Base-by-base conservation (phyloP, 371 early-diverging fungal species). In the Syncephalis fuscata region DNA sequence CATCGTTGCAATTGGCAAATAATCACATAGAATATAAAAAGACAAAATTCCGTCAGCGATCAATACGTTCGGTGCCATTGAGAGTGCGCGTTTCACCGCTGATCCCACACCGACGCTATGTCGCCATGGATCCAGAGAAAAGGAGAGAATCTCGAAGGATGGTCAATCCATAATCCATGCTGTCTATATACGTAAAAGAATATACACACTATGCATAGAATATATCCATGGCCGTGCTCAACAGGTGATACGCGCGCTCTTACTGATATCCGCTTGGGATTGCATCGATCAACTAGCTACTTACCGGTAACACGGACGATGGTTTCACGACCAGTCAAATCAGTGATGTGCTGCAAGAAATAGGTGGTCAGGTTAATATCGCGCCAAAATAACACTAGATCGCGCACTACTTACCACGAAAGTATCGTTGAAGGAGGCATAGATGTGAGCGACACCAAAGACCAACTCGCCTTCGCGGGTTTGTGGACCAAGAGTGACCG, bases 401-500 rank as follows among this genome's bases (percentile, higher is more conserved):
- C 50, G 11, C 46, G 52, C 53, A 37, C 79, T 26, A 26, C 49
- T 42, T 49, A 49, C 49, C 20, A 57, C 83, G 62, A 99, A 95
- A 62, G 99, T 99, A 71, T 99, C 99, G 85, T 99, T 99, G 86
- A 91, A 96, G 47, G 92, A 88, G 65, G 99, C 99, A 61, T 86
- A 96, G 71, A 99, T 99, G 85, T 97, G 99, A 54, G 96, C 98
- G 74, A 99, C 98, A 62, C 99, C 99, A 61, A 98, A 96, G 60
- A 98, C 97, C 67, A 86, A 78, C 76, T 98, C 97, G 64, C 95
- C 96, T 63, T 89, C 92, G 63, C 88, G 86, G 67, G 88, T 92
- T 73, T 92, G 85, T 61, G 98, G 98, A 56, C 98, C 98, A 60
- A 96, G 87, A 55, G 85, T 78, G 65, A 85, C 77, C 68, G 82